Conservation (phyloP, 257 asterid genomes). For the Jacaranda copaia region DNA sequence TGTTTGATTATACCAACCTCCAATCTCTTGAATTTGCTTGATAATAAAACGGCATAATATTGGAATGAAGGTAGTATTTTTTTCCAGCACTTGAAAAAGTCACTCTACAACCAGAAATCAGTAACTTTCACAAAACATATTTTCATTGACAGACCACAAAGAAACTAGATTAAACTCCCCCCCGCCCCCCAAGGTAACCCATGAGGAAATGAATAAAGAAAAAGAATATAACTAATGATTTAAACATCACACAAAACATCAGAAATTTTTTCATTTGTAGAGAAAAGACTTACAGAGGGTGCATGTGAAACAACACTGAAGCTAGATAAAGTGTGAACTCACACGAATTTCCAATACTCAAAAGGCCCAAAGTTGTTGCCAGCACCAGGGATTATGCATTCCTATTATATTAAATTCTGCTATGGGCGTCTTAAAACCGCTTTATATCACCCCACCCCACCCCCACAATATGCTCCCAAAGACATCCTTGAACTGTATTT, state of each 20-base stretch:
- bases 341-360: not conserved
- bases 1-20: constrained; percentile 10
- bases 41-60: not conserved
- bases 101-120: not conserved
- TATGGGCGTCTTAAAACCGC: not conserved
- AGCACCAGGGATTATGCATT: not conserved
- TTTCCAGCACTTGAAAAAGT: not conserved
- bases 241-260: not conserved
- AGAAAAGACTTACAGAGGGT: not conserved
- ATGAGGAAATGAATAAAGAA: not conserved
- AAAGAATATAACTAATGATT: constrained; percentile 3
- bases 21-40: not conserved
- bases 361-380: not conserved
- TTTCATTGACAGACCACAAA: not conserved
- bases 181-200: not conserved
- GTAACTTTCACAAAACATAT: not conserved
- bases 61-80: not conserved
- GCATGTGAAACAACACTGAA: constrained; percentile 6
- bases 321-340: not conserved
- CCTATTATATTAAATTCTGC: not conserved
- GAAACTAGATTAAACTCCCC: not conserved
- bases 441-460: no score
- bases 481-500: no score
- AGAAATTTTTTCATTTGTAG: not conserved
- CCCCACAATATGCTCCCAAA: no score